phyloP scores from a whole-genome alignment of 352 stramenopile genomes.

The Globisporangium camurandrum region DNA sequence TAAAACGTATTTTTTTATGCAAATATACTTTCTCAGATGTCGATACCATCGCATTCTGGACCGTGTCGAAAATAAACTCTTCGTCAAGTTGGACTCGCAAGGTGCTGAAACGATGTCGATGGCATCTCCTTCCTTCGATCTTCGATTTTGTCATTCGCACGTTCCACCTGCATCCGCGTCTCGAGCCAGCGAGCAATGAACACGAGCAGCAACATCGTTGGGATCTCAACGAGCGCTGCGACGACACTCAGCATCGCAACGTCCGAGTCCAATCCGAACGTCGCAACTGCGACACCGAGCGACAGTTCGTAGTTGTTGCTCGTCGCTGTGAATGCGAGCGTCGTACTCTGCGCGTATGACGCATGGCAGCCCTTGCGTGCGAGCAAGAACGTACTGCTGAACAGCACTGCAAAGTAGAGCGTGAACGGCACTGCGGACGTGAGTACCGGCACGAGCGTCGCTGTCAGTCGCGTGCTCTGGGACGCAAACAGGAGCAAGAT shows the following conservation, averaged over 20 bases:
- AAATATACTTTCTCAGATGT: no score
- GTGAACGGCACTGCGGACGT: conserved; percentile 48
- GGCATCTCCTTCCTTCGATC: no score
- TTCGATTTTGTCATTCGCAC: no score
- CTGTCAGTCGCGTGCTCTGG: conserved; percentile 52
- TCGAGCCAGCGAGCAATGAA: conserved; percentile 18
- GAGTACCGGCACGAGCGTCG: conserved; percentile 44
- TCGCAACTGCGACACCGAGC: conserved; percentile 51
- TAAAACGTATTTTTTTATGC: no score
- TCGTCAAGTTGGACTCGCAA: no score
- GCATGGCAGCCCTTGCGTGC: conserved; percentile 13
- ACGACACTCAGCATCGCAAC: conserved; percentile 45
- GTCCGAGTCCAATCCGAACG: conserved; percentile 66
- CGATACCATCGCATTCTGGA: no score
- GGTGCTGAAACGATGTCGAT: no score
- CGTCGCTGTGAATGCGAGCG: conserved; percentile 68
- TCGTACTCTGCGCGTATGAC: conserved; percentile 37
- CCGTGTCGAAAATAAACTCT: no score
- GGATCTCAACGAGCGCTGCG: conserved; percentile 36
- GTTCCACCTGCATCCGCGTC: background rate
- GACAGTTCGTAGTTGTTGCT: conserved; percentile 85
- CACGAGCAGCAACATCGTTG: conserved; percentile 31
- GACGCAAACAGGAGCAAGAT: conserved; percentile 69
- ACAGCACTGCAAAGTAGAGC: conserved; percentile 61
- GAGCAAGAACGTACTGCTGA: conserved; percentile 41